Conservation (phyloP, 2,329 filamentous ascomycete species). For the Penicillium psychrosexuale region DNA sequence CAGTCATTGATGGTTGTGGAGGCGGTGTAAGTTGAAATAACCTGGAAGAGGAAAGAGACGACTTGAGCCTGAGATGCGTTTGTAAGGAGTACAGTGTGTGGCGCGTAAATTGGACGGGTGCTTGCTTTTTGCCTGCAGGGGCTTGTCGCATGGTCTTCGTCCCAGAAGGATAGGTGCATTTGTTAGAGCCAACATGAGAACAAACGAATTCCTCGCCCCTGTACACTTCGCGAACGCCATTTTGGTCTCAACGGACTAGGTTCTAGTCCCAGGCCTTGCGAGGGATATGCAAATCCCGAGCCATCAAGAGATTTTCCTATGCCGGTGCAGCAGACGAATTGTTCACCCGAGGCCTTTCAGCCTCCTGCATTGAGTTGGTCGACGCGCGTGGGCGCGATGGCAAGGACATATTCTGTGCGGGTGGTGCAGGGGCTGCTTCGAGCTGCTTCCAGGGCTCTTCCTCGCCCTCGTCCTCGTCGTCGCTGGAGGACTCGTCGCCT, state of each 20-base stretch:
- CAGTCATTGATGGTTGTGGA: not conserved
- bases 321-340: constrained; percentile 10
- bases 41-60: not conserved
- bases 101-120: not conserved
- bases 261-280: not conserved
- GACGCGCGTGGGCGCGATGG: constrained; percentile 19
- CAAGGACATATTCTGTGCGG: constrained; percentile 12
- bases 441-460: constrained; percentile 31
- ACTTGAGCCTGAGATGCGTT: not conserved
- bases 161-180: not conserved
- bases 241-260: not conserved
- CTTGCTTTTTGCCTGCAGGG: constrained; percentile 1
- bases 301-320: not conserved
- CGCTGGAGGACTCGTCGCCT: constrained; percentile 33
- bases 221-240: not conserved
- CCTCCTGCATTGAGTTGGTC: constrained; percentile 10
- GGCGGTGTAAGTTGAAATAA: not conserved
- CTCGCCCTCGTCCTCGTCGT: constrained; percentile 37
- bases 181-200: not conserved
- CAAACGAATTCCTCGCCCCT: not conserved
- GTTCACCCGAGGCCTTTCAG: constrained; percentile 7
- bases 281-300: not conserved
- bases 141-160: not conserved
- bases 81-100: not conserved
- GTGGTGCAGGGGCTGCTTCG: constrained; percentile 28